phyloP scores from a whole-genome alignment of 169 alveolate species.

The Cryptosporidium canis region DNA sequence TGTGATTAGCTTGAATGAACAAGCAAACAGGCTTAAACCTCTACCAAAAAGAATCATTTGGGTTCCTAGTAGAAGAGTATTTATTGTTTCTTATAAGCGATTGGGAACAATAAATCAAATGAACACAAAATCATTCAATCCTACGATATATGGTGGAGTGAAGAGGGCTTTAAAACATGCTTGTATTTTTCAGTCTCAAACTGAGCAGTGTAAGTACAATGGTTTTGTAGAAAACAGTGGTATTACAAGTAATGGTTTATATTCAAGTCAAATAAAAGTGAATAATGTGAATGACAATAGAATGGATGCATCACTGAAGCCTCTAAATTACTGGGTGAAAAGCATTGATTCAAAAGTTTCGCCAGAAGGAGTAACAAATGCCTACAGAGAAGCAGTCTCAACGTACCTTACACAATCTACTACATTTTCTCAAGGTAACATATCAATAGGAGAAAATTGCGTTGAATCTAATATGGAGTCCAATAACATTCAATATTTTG shows the following conservation, averaged over 20 bases:
- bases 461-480: not conserved
- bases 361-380: slow-evolving; percentile 60
- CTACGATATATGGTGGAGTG: slow-evolving; percentile 68
- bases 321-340: slow-evolving; percentile 63
- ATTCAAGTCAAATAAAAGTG: not conserved
- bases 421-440: slow-evolving; percentile 1
- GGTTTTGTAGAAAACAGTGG: slow-evolving; percentile 5
- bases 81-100: slow-evolving; percentile 62
- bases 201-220: slow-evolving; percentile 40
- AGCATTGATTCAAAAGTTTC: slow-evolving; percentile 48
- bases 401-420: slow-evolving; percentile 49
- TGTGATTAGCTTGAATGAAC: slow-evolving; percentile 45
- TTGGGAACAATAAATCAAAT: slow-evolving; percentile 43
- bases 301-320: slow-evolving; percentile 27
- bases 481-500: not conserved
- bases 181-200: slow-evolving; percentile 69
- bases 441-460: not conserved
- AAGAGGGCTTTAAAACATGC: slow-evolving; percentile 69
- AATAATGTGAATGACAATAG: not conserved
- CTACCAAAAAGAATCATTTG: slow-evolving; percentile 61
- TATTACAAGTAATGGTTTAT: no score
- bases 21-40: slow-evolving; percentile 63
- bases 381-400: slow-evolving; percentile 72
- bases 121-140: slow-evolving; percentile 69
- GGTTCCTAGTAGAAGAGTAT: slow-evolving; percentile 72